Evolutionary conservation across 2,329 filamentous ascomycete genomes (phyloP).

Genomic region (Colletotrichum aenigma): DNA sequence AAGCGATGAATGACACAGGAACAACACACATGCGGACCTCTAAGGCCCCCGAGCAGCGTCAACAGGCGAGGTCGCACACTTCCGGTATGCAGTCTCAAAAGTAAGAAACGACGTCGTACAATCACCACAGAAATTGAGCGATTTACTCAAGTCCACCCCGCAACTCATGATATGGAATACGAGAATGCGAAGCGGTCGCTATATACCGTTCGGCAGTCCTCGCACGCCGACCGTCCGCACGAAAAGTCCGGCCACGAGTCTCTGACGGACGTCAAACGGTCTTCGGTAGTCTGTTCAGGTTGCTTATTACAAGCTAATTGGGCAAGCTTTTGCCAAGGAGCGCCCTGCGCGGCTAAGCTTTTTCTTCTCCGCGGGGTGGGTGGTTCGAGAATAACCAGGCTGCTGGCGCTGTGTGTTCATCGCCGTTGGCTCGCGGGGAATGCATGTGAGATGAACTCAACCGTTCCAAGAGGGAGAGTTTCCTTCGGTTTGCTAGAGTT

Average conservation of each 20-base stretch:
- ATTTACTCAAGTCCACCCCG: not conserved
- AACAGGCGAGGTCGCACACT: rapidly evolving
- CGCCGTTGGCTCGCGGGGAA: not conserved
- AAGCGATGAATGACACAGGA: not conserved
- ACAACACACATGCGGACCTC: not conserved
- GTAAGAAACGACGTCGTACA: not conserved
- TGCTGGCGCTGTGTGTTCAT: not conserved
- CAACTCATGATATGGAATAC: not conserved
- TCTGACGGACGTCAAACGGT: not conserved
- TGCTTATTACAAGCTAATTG: not conserved
- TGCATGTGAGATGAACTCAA: not conserved
- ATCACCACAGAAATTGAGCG: not conserved
- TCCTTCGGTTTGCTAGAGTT: not conserved
- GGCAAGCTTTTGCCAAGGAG: not conserved
- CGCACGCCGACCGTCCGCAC: not conserved
- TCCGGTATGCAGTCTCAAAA: not conserved
- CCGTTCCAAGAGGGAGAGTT: not conserved
- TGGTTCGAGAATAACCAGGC: not conserved
- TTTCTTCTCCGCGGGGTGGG: not conserved
- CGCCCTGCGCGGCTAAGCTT: not conserved
- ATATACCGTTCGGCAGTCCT: not conserved
- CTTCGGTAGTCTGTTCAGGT: not conserved
- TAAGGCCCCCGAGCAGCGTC: rapidly evolving
- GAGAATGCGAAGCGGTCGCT: not conserved
- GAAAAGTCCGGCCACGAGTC: not conserved